These are phyloP conservation scores for Tagetes patula DNA, from an alignment of 129 eudicot genomes.

Conservation along the genomic window DNA sequence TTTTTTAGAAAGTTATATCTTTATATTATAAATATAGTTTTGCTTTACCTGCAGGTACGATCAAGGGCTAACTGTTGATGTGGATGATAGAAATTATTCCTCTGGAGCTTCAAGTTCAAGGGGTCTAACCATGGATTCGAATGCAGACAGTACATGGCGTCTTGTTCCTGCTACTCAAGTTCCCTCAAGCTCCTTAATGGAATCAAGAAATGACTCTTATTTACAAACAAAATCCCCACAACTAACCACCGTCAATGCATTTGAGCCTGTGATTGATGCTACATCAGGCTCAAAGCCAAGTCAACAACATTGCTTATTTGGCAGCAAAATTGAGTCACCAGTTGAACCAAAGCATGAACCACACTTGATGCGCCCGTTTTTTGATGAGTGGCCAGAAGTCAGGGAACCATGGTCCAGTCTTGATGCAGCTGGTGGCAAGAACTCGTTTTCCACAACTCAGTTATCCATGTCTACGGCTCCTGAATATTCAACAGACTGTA, in stretches of 20 bases:
- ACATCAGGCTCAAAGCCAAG: constrained; percentile 49
- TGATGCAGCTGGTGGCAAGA: constrained; percentile 46
- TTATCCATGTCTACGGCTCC: constrained; percentile 66
- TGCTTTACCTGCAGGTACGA: constrained; percentile 43
- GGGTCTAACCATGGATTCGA: constrained; percentile 44
- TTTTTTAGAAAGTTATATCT: neutral
- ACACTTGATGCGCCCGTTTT: constrained; percentile 63
- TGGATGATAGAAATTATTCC: constrained; percentile 54
- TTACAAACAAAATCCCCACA: constrained; percentile 47
- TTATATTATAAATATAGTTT: neutral
- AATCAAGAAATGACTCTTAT: constrained; percentile 50
- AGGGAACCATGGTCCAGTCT: constrained; percentile 75
- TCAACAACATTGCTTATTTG: constrained; percentile 76
- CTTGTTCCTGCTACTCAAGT: constrained; percentile 20
- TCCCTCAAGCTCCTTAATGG: constrained; percentile 47
- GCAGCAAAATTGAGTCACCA: constrained; percentile 50
- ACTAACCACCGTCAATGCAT: constrained; percentile 42
- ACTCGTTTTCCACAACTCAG: constrained; percentile 68
- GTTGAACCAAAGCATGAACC: constrained; percentile 57
- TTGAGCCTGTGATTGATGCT: constrained; percentile 45
- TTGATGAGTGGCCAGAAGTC: constrained; percentile 74
- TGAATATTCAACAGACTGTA: constrained; percentile 47
- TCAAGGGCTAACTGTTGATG: constrained; percentile 46
- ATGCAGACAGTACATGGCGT: constrained; percentile 54
- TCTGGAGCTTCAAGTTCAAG: constrained; percentile 56